Conservation (phyloP, 495 filamentous ascomycete species). For the Tirmania nivea region DNA sequence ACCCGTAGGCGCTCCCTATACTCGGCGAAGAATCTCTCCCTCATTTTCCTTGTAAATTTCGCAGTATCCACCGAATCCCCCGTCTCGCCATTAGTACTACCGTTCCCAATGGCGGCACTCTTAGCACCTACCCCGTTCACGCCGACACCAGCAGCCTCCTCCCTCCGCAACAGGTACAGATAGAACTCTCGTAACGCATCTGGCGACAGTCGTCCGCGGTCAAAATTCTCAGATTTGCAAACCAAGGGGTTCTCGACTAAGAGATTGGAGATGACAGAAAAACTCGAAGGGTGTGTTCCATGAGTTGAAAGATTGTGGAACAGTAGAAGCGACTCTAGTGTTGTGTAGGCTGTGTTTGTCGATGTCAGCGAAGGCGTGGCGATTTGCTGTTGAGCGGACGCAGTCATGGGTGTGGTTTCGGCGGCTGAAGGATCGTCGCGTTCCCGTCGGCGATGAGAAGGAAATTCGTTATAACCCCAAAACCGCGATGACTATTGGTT, state of each 20-base stretch:
- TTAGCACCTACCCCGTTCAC: constrained; percentile 12
- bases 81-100: constrained; percentile 6
- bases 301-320: constrained; percentile 60
- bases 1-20: constrained; percentile 46
- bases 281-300: constrained; percentile 37
- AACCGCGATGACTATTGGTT: too few species aligned
- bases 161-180: constrained; percentile 51
- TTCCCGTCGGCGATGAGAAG: too few species aligned
- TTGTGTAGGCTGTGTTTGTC: constrained; percentile 38
- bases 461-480: too few species aligned
- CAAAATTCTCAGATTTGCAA: constrained; percentile 42
- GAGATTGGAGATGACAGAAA: constrained; percentile 48
- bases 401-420: not conserved
- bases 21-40: constrained; percentile 47
- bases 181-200: constrained; percentile 63
- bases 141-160: constrained; percentile 21
- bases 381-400: not conserved
- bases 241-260: constrained; percentile 50
- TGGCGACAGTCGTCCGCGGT: constrained; percentile 49
- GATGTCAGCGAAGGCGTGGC: not conserved
- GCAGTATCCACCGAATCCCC: not conserved
- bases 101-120: not conserved
- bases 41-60: constrained; percentile 21
- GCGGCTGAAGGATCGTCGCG: too few species aligned
- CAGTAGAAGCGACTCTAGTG: constrained; percentile 70